Percentiles rank a stretch among this genome's conserved stretches.
Evolutionary conservation across 176 grass and related monocot species (phyloP).

Genomic region (Pharus latifolius): DNA sequence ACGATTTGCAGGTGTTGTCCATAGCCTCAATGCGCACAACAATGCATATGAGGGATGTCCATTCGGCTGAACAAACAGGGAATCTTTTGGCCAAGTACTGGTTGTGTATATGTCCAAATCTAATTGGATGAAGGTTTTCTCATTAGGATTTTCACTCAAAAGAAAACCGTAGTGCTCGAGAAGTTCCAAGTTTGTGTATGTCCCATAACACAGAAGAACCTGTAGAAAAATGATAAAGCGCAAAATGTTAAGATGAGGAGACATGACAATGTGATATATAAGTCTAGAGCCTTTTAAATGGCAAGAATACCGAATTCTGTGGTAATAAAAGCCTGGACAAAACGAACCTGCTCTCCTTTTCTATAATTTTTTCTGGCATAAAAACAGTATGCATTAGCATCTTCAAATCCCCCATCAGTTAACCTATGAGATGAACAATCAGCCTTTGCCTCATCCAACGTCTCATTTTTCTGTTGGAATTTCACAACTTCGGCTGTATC

Average conservation of each 20-base stretch:
- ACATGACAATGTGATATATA: background rate
- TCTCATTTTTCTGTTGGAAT: conserved; percentile 9
- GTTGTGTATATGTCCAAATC: conserved; percentile 43
- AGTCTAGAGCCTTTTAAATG: background rate
- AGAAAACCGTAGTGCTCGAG: conserved; percentile 94
- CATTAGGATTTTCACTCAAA: conserved; percentile 69
- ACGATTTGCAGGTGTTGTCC: conserved; percentile 33
- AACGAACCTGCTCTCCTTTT: conserved; percentile 70
- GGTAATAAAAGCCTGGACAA: background rate
- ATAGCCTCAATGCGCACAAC: conserved; percentile 60
- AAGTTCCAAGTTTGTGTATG: conserved; percentile 81
- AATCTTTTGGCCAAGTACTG: conserved; percentile 51
- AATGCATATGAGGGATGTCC: conserved; percentile 74
- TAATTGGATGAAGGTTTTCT: conserved; percentile 73
- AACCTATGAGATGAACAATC: conserved; percentile 36
- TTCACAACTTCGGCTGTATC: conserved; percentile 22
- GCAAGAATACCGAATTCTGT: background rate
- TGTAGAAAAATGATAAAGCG: conserved; percentile 14
- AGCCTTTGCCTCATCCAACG: background rate
- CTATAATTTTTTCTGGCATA: conserved; percentile 78
- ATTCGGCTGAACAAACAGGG: conserved; percentile 62
- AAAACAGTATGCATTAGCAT: conserved; percentile 52
- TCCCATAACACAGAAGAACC: conserved; percentile 81
- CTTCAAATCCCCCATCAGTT: conserved; percentile 87
- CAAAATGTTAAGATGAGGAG: background rate